These are phyloP conservation scores for Paracorniculantispora psalliotae DNA, from an alignment of 2,329 filamentous ascomycete species.

Conservation along the genomic window DNA sequence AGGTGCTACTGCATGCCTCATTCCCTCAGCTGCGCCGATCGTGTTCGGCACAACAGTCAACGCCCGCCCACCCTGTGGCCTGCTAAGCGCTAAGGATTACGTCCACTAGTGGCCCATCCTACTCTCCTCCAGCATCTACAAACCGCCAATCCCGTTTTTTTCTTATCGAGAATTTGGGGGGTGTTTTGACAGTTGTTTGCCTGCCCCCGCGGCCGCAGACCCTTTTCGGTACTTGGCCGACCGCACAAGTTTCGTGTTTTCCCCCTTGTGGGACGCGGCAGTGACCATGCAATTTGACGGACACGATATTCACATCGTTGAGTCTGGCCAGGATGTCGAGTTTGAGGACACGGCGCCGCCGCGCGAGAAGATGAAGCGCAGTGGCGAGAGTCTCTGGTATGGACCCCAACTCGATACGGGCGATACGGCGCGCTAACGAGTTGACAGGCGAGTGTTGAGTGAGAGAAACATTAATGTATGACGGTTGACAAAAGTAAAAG, in stretches of 20 bases:
- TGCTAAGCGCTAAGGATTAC: not conserved
- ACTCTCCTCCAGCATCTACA: not conserved
- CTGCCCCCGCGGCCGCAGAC: not conserved
- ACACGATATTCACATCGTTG: slow-evolving; percentile 5
- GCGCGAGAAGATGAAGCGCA: slow-evolving; percentile 11
- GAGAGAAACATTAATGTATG: slow-evolving; percentile 37
- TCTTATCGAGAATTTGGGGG: not conserved
- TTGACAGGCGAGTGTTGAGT: slow-evolving; percentile 32
- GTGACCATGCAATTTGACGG: not conserved
- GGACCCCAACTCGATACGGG: not conserved
- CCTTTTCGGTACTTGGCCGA: not conserved
- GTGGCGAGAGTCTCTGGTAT: slow-evolving; percentile 11
- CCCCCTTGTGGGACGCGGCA: not conserved
- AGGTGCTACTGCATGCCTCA: not conserved
- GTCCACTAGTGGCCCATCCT: not conserved
- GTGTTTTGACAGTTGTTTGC: not conserved
- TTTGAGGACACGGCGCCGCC: slow-evolving; percentile 1
- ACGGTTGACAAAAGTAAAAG: not conserved
- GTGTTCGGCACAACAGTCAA: too few relatives aligned
- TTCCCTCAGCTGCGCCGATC: slow-evolving; percentile 5
- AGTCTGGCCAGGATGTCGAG: slow-evolving; percentile 6
- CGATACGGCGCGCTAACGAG: not conserved
- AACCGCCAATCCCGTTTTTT: not conserved
- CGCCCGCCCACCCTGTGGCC: too few relatives aligned
- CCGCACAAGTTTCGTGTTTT: too few relatives aligned